Evolutionary conservation across 1,284 basidiomycete genomes (phyloP).

Genomic region (Schizophyllum amplum): DNA sequence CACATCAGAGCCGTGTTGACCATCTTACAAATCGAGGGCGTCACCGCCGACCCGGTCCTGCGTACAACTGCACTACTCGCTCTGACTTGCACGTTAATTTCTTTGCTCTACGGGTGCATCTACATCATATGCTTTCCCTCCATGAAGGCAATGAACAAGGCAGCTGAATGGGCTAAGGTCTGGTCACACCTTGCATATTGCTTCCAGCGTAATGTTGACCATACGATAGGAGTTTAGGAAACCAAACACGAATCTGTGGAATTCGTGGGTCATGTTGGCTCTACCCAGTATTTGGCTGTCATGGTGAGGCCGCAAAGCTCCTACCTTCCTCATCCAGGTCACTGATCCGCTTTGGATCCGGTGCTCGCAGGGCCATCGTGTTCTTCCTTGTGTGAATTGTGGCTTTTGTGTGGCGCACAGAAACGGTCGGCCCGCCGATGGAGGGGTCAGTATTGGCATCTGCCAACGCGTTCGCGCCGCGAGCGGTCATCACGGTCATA

Average conservation of each 20-base stretch:
- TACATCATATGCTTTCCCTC: constrained; percentile 64
- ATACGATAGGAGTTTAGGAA: constrained; percentile 41
- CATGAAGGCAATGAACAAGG: constrained; percentile 63
- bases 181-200: constrained; percentile 2
- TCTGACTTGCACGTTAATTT: constrained; percentile 56
- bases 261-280: neutral
- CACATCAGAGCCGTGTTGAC: constrained; percentile 52
- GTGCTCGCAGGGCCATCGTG: constrained; percentile 42
- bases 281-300: constrained; percentile 49
- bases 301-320: too few species aligned
- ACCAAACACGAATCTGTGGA: constrained; percentile 27
- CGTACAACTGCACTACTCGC: constrained; percentile 55
- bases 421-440: constrained; percentile 16
- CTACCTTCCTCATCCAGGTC: neutral
- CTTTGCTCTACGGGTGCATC: constrained; percentile 59
- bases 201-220: neutral
- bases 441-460: constrained; percentile 17
- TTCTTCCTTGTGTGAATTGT: constrained; percentile 48
- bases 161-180: constrained; percentile 61
- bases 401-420: constrained; percentile 51
- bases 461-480: constrained; percentile 30
- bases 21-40: constrained; percentile 52
- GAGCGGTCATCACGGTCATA: constrained; percentile 39
- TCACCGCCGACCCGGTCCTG: constrained; percentile 47
- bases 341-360: neutral